phyloP scores from a whole-genome alignment of 1,284 basidiomycete genomes.

The Neonothopanus nambi region DNA sequence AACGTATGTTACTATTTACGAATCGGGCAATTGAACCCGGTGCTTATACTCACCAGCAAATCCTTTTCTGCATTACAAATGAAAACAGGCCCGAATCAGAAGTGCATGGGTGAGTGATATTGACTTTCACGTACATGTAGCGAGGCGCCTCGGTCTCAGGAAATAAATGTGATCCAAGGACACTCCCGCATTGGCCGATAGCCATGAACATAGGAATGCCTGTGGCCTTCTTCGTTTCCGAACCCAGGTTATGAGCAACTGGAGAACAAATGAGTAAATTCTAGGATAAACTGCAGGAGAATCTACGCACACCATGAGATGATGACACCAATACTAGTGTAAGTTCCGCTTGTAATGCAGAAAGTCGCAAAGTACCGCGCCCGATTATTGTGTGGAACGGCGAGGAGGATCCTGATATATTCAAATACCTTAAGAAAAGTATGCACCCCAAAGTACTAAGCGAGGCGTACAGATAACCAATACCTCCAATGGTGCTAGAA shows the following conservation, averaged over 20 bases:
- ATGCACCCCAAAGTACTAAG: background rate
- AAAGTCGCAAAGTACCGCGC: constrained; percentile 70
- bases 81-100: background rate
- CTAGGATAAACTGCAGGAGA: background rate
- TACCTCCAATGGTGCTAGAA: constrained; percentile 50
- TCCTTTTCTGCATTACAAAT: constrained; percentile 48
- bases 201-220: constrained; percentile 76
- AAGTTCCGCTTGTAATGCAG: constrained; percentile 69
- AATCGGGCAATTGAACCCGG: constrained; percentile 10
- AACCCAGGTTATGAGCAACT: constrained; percentile 77
- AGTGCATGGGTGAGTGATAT: background rate
- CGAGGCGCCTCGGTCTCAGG: constrained; percentile 61
- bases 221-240: constrained; percentile 75
- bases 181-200: constrained; percentile 72
- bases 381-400: constrained; percentile 38
- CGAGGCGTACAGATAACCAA: constrained; percentile 65
- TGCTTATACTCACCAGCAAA: constrained; percentile 47
- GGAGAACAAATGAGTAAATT: background rate
- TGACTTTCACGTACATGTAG: constrained; percentile 50
- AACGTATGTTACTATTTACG: constrained; percentile 1
- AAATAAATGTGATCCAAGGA: constrained; percentile 72
- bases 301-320: constrained; percentile 69
- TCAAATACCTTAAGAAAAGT: background rate
- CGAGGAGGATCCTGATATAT: constrained; percentile 12
- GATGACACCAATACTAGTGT: constrained; percentile 64